phyloP scores from a whole-genome alignment of 345 rosid genomes.

The Melaleuca alternifolia region DNA sequence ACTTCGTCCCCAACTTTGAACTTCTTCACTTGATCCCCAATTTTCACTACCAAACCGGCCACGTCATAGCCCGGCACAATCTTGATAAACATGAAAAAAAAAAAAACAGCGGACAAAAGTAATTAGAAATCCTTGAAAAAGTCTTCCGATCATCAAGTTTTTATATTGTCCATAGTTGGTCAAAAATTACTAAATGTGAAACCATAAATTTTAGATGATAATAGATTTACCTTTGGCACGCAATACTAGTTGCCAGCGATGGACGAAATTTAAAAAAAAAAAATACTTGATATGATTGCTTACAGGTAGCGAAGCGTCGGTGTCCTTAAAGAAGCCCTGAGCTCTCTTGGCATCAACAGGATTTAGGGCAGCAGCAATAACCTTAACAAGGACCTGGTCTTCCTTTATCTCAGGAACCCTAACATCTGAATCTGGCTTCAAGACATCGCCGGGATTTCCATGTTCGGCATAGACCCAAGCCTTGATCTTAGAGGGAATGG shows the following conservation, averaged over 20 bases:
- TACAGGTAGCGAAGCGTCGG: constrained; percentile 77
- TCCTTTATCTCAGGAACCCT: constrained; percentile 56
- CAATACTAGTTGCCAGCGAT: neutral
- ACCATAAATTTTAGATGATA: too few species aligned
- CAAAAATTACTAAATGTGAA: neutral
- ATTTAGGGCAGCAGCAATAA: constrained; percentile 72
- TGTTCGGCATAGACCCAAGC: constrained; percentile 65
- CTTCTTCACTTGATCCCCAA: constrained; percentile 50
- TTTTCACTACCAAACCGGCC: constrained; percentile 66
- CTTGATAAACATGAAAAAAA: neutral
- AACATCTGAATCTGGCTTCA: constrained; percentile 52
- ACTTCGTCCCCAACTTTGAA: neutral
- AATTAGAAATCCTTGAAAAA: neutral
- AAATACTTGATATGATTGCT: neutral
- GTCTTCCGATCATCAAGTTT: neutral
- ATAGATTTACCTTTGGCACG: neutral
- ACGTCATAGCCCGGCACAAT: constrained; percentile 37
- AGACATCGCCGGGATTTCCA: constrained; percentile 45
- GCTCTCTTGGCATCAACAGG: constrained; percentile 75
- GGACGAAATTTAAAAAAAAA: neutral
- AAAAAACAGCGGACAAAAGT: neutral
- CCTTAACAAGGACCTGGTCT: constrained; percentile 75
- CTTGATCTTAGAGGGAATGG: constrained; percentile 53
- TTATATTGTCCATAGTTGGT: neutral
- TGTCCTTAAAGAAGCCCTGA: constrained; percentile 68